Percentiles rank a stretch among this genome's conserved stretches.
Conservation (phyloP, 148 eudicot genomes). For the Silene uniflora region DNA sequence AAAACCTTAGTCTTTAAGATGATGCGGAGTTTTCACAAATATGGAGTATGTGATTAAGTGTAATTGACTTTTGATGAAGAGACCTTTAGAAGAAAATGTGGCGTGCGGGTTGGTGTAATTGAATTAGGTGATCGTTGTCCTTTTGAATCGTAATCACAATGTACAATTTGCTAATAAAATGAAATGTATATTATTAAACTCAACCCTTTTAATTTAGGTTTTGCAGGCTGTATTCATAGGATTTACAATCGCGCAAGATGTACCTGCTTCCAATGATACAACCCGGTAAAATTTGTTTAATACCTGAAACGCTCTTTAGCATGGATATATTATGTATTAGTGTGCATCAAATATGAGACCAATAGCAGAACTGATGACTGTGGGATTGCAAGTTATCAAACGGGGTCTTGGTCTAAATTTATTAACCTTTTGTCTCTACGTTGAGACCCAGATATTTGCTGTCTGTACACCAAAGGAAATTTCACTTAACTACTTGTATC, state of each 20-base stretch:
- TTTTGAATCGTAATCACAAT: not conserved
- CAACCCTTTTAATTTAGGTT: slow-evolving; percentile 4
- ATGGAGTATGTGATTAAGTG: not conserved
- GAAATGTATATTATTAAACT: not conserved
- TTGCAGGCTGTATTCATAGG: slow-evolving; percentile 47
- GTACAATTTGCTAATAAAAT: not conserved
- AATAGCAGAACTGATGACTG: slow-evolving; percentile 4
- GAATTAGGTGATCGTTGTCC: not conserved
- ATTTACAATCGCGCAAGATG: slow-evolving; percentile 30
- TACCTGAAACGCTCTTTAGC: not conserved
- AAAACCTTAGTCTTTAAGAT: not conserved
- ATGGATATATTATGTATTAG: not conserved
- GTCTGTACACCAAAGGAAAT: not conserved
- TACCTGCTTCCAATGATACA: slow-evolving; percentile 44
- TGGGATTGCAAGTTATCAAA: not conserved
- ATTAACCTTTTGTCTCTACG: not conserved
- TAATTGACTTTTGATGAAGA: not conserved
- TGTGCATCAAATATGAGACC: not conserved
- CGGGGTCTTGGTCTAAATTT: not conserved
- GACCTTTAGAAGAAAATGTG: not conserved
- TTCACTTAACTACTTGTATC: not conserved
- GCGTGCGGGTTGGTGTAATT: not conserved
- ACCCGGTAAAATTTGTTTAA: slow-evolving; percentile 36
- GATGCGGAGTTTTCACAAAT: not conserved
- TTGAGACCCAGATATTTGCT: not conserved